Evolutionary conservation across 257 asterid genomes (phyloP), one percentile per base, ranked within the genome.

Genomic region (Ocimum tenuiflorum): DNA sequence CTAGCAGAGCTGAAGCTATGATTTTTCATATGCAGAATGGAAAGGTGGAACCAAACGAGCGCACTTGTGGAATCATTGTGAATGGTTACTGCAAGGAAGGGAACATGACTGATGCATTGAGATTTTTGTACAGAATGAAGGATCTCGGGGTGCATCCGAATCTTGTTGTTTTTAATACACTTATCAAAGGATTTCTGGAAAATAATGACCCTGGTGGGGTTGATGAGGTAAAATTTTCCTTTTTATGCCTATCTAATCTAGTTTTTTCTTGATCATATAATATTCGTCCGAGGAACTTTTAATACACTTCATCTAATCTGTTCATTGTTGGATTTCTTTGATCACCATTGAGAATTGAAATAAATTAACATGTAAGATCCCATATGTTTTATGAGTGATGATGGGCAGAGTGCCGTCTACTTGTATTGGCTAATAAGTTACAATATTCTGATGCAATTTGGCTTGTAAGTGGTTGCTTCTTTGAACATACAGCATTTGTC

Each of bases 21-120:
- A 76, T 88, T 51, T 66, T 75, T 39, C 80, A 78, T 65, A 87
- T 92, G 96, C 83, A 77, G 60, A 78, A 73, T 23, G 80, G 62
- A 65, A 82, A 77, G 63, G 85, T 92, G 73, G 76, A 67, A 69
- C 90, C 95, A 0, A 92, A 88, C 65, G 84, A 84, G 72, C 72
- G 91, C 63, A 86, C 96, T 0, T 89, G 95, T 80, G 97, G 99
- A 31, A 89, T 86, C 67, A 79, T 92, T 50, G 86, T 92, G 13
- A 79, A 80, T 62, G 99, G 99, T 10, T 86, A 86, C 79, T 87
- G 99, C 69, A 80, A 69, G 72, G 97, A 92, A 83, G 90, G 94
- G 59, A 86, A 86, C 60, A 80, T 89, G 94, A 15, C 70, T 11
- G 91, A 89, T 61, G 97, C 97, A 46, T 36, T 86, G 75, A 80